Evolutionary conservation across 2,329 filamentous ascomycete genomes (phyloP), one percentile per base, ranked within the genome.

Genomic region (Diaporthe vexans): DNA sequence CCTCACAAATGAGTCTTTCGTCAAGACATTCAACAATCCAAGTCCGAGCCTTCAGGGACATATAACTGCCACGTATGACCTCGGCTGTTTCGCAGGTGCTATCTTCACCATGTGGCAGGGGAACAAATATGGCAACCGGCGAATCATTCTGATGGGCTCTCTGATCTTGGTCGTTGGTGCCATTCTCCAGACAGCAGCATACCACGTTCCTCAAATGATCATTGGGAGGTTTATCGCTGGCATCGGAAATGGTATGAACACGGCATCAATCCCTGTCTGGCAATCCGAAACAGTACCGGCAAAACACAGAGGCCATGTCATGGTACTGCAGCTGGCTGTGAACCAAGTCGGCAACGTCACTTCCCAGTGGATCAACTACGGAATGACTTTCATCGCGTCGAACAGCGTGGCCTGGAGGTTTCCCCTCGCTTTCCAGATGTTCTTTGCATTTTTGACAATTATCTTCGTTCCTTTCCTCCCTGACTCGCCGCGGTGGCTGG

Each of bases 401-500:
- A 33, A n/a, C 40, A 67, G 61, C 43, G 40, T 26, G n/a, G 37
- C 43, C 2, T 71, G 69, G 69, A 21, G 69, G 7, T 56, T 71
- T 21, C 48, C 69, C 4, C 33, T 59, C 17, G 54, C n/a, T 11
- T 24, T 57, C 9, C 69, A 71, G 15, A 46, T 46, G 9, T 40
- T 71, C 51, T 71, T 46, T n/a, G 35, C 52, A 9, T 3, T 61
- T 3, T 10, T 57, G 26, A 54, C 57, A 6, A 40, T 71, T n/a
- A 1, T 57, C 15, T 40, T 71, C 19, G 52, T 71, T 11, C 52
- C 54, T 9, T 46, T 71, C 17, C 35, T 71, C 21, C 69, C 69
- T 6, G 69, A 71, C 19, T 58, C 69, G 35, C 69, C 69, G 33
- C 37, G 69, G 17, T 71, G 69, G 69, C 69, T 71, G 2, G 40